Evolutionary conservation across 176 grass and related monocot genomes (phyloP), one percentile per base, ranked within the genome.

Genomic region (Aegilops sharonensis): DNA sequence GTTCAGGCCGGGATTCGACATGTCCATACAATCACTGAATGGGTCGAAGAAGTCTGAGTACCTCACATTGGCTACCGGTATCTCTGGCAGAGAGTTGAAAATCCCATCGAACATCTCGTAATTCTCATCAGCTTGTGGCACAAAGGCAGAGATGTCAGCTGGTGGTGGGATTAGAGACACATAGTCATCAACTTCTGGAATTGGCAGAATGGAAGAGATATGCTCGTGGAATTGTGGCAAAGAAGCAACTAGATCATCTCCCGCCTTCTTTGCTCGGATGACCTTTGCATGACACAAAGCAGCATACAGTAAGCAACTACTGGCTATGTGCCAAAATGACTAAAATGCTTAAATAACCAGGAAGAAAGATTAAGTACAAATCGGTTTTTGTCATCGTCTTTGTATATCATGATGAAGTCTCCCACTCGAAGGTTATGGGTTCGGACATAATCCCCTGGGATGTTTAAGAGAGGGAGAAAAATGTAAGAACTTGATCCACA

Each of bases 391-490:
- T 63, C 88, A 8, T 99, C 88, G 50, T 99, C 92, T 87, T 92
- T 92, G 90, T 99, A 99, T 66, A 99, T 96, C 90, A 99, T 87
- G 77, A 99, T 86, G 86, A 87, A 90, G 80, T 99, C 97, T 23
- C 97, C 97, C 23, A 91, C 90, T 68, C 82, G 92, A 75, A 99
- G 94, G 50, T 80, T 83, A 82, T 96, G 97, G 72, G 89, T 68
- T 84, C 90, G 91, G 31, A 99, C 59, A 81, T 93, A 99, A 65
- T 94, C 79, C 56, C 97, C 97, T 99, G 83, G 39, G 27, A 85
- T 42, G 35, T 75, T 72, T 21, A 78, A 78, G 29, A 75, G 47
- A 35, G 78, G 7, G 10, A 21, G 66, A 42, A 73, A 68, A 87
- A 56, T 78, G 64, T 79, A 82, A 86, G 81, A 73, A 69, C 21